Evolutionary conservation across 2,329 filamentous ascomycete genomes (phyloP).

Genomic region (Niveomyces coronatus): DNA sequence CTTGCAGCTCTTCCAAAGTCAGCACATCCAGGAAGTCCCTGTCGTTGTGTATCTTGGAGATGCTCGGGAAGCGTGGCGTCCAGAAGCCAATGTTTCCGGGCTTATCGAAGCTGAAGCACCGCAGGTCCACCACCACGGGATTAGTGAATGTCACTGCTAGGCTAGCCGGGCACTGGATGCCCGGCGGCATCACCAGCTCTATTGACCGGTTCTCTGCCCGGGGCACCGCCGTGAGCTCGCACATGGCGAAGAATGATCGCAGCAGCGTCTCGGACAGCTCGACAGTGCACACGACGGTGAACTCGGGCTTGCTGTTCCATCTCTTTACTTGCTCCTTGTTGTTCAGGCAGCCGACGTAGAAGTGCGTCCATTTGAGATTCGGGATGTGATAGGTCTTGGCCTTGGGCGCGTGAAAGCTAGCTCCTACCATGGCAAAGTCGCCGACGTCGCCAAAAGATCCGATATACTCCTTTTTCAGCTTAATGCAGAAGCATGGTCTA

Average conservation of each 20-base stretch:
- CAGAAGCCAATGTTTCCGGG: slow-evolving; percentile 58
- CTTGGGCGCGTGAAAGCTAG: slow-evolving; percentile 54
- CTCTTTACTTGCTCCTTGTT: slow-evolving; percentile 52
- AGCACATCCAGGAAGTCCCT: slow-evolving; percentile 58
- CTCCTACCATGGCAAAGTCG: slow-evolving; percentile 73
- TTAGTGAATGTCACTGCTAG: slow-evolving; percentile 50
- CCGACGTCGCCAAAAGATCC: slow-evolving; percentile 68
- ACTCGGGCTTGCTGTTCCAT: slow-evolving; percentile 43
- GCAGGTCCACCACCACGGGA: slow-evolving; percentile 69
- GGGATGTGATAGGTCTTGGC: slow-evolving; percentile 45
- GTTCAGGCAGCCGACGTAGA: slow-evolving; percentile 65
- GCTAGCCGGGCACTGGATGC: slow-evolving; percentile 29
- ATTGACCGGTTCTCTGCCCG: slow-evolving; percentile 30
- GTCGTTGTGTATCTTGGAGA: slow-evolving; percentile 70
- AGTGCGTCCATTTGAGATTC: slow-evolving; percentile 64
- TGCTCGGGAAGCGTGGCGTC: slow-evolving; percentile 64
- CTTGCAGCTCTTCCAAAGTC: slow-evolving; percentile 59
- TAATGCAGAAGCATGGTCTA: slow-evolving; percentile 52
- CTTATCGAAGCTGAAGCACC: slow-evolving; percentile 72
- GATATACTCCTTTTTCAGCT: slow-evolving; percentile 81
- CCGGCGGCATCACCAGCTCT: slow-evolving; percentile 35
- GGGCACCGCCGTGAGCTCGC: slow-evolving; percentile 31
- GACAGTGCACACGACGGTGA: slow-evolving; percentile 56
- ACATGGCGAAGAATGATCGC: slow-evolving; percentile 37
- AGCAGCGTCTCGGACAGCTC: slow-evolving; percentile 44